Evolutionary conservation across 805 yeast species (phyloP).

Genomic region (Nakazawaea holstii): DNA sequence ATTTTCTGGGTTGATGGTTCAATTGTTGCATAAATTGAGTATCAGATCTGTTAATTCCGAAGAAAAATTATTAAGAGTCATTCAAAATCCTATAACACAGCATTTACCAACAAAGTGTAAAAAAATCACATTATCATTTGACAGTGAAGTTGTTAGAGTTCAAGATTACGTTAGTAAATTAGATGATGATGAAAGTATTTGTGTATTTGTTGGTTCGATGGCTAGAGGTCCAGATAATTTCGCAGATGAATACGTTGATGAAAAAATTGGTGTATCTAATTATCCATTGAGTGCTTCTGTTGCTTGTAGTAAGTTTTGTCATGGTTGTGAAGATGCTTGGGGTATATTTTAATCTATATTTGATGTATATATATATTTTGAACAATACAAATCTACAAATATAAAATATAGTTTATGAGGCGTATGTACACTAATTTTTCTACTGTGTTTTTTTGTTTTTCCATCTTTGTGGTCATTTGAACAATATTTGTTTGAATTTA

Average conservation of each 20-base stretch:
- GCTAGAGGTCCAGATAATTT: slow-evolving; percentile 97
- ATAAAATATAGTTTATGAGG: no score
- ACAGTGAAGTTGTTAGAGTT: slow-evolving; percentile 81
- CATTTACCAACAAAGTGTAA: slow-evolving; percentile 96
- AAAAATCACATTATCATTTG: slow-evolving; percentile 86
- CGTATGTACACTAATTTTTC: no score
- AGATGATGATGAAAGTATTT: slow-evolving; percentile 86
- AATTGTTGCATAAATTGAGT: slow-evolving; percentile 83
- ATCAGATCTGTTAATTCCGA: slow-evolving; percentile 94
- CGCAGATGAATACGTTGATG: slow-evolving; percentile 96
- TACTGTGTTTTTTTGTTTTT: background rate
- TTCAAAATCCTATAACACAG: slow-evolving; percentile 95
- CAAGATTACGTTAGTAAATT: slow-evolving; percentile 80
- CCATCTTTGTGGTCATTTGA: no score
- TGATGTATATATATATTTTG: background rate
- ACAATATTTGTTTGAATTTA: background rate
- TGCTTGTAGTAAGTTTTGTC: slow-evolving; percentile 97
- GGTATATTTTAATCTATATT: slow-evolving; percentile 42
- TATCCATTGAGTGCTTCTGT: slow-evolving; percentile 96
- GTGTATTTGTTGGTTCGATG: slow-evolving; percentile 99
- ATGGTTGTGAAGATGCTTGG: slow-evolving; percentile 99
- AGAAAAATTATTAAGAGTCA: slow-evolving; percentile 88
- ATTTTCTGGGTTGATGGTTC: slow-evolving; percentile 97
- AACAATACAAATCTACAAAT: background rate
- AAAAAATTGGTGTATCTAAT: slow-evolving; percentile 91